Base-by-base conservation (phyloP, 495 filamentous ascomycete genomes). In the Echria macrotheca region DNA sequence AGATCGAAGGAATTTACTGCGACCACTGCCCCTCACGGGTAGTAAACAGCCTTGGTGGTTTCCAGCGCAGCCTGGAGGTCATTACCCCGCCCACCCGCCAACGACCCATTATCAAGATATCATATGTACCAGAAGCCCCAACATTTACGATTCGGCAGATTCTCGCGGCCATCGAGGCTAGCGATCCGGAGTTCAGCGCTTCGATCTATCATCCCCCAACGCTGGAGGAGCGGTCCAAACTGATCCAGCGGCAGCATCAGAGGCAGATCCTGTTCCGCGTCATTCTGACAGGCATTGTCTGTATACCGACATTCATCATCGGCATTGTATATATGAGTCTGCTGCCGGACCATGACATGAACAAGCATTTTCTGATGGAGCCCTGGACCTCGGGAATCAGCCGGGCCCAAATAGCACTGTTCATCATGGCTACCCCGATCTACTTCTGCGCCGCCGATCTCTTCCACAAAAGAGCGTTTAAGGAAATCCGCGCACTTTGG, bases 251-350 rank as follows among this genome's bases (percentile, higher is more conserved):
- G 3, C 74, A 76, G 24, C 84, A 91, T 57, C 77, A 79, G 49
- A 63, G 66, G 11, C 72, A 78, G 12, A 72, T 91, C 32, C 65
- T 85, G 0, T 61, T 73, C 29, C 83, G 91, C 9, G 74, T 90
- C 17, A 53, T 84, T 2, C 73, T 96, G 52, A 82, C 86, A 12
- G 66, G 90, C n/a, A 60, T 83, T 11, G 73, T 83, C 21, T 85
- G 85, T 29, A 86, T 97, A 29, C 93, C 91, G 14, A 89, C 89
- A 0, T 91, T 97, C 58, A 60, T 94, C 26, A 84, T 97, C 49
- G 91, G 91, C 1, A 86, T 97, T 53, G 80, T 96, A 4, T 95
- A 83, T 68, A 96, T 95, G 91, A 85, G 73, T 43, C 76, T 96
- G 0, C 78, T 96, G 0, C 69, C 83, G 0, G 55, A 71, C 1